A percentile compares a stretch with the other conserved stretches of the same genome.
Conservation (phyloP, 805 yeast species). For the Candida maltosa region DNA sequence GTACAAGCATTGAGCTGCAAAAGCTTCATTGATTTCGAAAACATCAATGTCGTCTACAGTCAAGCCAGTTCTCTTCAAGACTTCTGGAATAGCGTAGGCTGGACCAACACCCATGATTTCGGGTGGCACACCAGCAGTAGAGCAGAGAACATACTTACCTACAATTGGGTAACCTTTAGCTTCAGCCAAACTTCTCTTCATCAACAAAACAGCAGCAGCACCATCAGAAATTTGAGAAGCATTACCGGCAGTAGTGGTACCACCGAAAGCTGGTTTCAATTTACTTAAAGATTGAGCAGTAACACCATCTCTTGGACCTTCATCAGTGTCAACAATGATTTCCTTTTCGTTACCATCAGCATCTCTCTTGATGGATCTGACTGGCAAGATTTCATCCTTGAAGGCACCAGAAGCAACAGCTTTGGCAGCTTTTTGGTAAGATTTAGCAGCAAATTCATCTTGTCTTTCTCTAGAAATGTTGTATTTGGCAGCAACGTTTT, state of each 20-base stretch:
- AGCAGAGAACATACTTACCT: conserved; percentile 78
- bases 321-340: conserved; percentile 62
- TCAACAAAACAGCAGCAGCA: conserved; percentile 84
- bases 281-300: conserved; percentile 73
- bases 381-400: conserved; percentile 84
- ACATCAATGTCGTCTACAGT: conserved; percentile 63
- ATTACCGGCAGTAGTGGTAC: conserved; percentile 92
- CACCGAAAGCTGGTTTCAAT: conserved; percentile 87
- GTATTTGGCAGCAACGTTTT: conserved; percentile 76
- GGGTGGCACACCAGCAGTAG: conserved; percentile 91
- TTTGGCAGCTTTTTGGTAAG: conserved; percentile 78
- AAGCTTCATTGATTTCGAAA: conserved; percentile 93
- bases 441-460: conserved; percentile 85
- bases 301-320: conserved; percentile 87
- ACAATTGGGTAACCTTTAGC: conserved; percentile 64
- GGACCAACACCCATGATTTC: conserved; percentile 99
- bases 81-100: conserved; percentile 88
- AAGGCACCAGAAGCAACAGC: conserved; percentile 75
- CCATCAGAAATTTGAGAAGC: conserved; percentile 96
- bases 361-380: conserved; percentile 56
- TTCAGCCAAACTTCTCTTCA: conserved; percentile 84
- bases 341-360: conserved; percentile 25
- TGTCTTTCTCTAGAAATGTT: conserved; percentile 66
- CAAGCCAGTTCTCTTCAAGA: conserved; percentile 61
- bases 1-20: conserved; percentile 90